Evolutionary conservation across 345 rosid species (phyloP).

Genomic region (Hibiscus tridactylites): DNA sequence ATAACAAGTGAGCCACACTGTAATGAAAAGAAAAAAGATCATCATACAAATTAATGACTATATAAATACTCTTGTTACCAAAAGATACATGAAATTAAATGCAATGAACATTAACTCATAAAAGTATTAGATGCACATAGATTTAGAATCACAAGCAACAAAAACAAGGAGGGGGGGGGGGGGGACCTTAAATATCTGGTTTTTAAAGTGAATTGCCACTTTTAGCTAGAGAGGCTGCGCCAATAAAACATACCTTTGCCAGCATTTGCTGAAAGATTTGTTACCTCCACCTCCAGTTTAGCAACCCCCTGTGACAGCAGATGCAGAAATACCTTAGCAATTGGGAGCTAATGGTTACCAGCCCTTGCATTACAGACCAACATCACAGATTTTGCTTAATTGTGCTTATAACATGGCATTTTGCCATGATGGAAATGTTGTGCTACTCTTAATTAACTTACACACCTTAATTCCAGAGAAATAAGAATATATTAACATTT

Average conservation of each 20-base stretch:
- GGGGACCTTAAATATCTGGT: neutral
- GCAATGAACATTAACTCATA: neutral
- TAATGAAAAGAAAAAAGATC: neutral
- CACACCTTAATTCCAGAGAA: neutral
- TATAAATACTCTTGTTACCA: neutral
- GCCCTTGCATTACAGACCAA: neutral
- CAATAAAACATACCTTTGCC: conserved; percentile 71
- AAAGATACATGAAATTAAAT: neutral
- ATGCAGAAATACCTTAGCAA: conserved; percentile 8
- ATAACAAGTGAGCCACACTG: neutral
- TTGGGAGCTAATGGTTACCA: neutral
- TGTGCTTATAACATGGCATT: neutral
- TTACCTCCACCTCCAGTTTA: conserved; percentile 94
- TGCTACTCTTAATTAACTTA: neutral
- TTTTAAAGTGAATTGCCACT: neutral
- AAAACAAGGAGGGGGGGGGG: neutral
- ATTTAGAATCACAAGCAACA: neutral
- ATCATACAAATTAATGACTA: neutral
- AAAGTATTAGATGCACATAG: neutral
- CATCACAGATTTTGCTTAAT: neutral
- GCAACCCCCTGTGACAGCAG: conserved; percentile 53
- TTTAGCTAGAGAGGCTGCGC: neutral
- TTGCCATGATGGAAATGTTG: neutral
- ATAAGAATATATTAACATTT: neutral
- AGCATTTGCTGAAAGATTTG: conserved; percentile 97